Evolutionary conservation across 1,284 basidiomycete species (phyloP).

Genomic region (Cystobasidium slooffiae): DNA sequence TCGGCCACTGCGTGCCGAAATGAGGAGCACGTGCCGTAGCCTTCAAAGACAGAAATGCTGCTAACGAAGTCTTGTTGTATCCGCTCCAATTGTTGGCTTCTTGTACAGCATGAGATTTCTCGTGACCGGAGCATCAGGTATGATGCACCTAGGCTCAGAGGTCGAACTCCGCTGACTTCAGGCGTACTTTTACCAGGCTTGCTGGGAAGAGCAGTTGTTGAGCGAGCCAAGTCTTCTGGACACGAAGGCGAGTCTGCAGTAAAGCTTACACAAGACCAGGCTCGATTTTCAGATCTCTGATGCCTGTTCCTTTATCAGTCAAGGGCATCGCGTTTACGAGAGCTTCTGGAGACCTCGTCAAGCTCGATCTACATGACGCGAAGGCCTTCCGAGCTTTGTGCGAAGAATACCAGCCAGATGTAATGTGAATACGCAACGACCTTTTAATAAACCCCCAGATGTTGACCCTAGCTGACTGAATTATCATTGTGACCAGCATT

Average conservation of each 20-base stretch:
- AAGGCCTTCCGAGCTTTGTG: slow-evolving; percentile 63
- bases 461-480: background rate
- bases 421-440: slow-evolving; percentile 59
- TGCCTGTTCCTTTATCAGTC: slow-evolving; percentile 53
- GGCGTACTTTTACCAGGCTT: slow-evolving; percentile 42
- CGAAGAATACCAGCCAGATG: slow-evolving; percentile 66
- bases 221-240: slow-evolving; percentile 32
- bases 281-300: too few relatives aligned
- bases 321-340: slow-evolving; percentile 70
- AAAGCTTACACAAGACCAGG: too few relatives aligned
- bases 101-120: slow-evolving; percentile 28
- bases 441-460: background rate
- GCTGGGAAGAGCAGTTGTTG: slow-evolving; percentile 47
- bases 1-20: too few relatives aligned
- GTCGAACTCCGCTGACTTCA: background rate
- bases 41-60: too few relatives aligned
- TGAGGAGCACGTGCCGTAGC: too few relatives aligned
- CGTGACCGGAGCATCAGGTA: slow-evolving; percentile 47
- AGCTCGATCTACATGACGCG: slow-evolving; percentile 67
- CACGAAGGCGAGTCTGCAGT: slow-evolving; percentile 43
- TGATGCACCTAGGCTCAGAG: too few relatives aligned
- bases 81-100: background rate
- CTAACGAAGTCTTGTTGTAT: too few relatives aligned
- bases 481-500: slow-evolving; percentile 61
- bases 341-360: slow-evolving; percentile 61